Percentiles rank a stretch among this genome's conserved stretches.
These are phyloP conservation scores for Laguncularia racemosa DNA, from an alignment of 345 rosid genomes.

Conservation along the genomic window DNA sequence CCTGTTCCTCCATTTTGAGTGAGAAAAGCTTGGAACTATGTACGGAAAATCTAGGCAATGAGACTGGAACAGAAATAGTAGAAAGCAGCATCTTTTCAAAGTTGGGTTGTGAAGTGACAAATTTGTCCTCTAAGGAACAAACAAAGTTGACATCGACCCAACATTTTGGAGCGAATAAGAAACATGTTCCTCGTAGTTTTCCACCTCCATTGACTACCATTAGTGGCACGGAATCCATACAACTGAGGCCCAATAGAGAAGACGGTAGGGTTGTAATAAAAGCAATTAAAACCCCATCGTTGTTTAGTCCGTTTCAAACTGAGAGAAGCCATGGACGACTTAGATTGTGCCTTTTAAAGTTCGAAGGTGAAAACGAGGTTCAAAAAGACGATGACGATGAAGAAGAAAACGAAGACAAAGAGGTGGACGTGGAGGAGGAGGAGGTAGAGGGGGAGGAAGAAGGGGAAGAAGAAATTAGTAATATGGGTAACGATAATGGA, in stretches of 20 bases:
- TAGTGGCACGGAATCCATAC: slow-evolving; percentile 39
- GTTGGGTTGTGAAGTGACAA: no score
- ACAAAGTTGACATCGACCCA: slow-evolving; percentile 17
- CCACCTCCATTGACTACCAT: slow-evolving; percentile 86
- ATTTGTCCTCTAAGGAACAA: no score
- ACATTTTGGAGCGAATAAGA: slow-evolving; percentile 15
- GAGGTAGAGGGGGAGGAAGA: slow-evolving; percentile 11
- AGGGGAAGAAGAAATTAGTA: slow-evolving; percentile 5
- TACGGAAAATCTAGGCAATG: slow-evolving; percentile 79
- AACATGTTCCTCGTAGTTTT: slow-evolving; percentile 26
- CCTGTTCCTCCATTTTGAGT: slow-evolving; percentile 44
- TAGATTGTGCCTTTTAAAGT: slow-evolving; percentile 29
- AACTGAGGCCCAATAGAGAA: slow-evolving; percentile 56
- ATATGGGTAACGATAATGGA: no score
- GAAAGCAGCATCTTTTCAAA: no score
- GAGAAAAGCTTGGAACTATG: slow-evolving; percentile 73
- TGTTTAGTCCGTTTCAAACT: slow-evolving; percentile 32
- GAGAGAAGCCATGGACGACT: slow-evolving; percentile 83
- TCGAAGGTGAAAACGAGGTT: slow-evolving; percentile 1
- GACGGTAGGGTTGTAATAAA: slow-evolving; percentile 59
- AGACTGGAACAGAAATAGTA: slow-evolving; percentile 34
- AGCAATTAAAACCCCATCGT: slow-evolving; percentile 33
- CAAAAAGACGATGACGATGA: slow-evolving; percentile 12
- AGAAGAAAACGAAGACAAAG: background rate
- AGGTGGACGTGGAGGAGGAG: slow-evolving; percentile 9